These are phyloP conservation scores for Pestalotiopsis sp. DNA, from an alignment of 2,329 filamentous ascomycete species.

Conservation along the genomic window DNA sequence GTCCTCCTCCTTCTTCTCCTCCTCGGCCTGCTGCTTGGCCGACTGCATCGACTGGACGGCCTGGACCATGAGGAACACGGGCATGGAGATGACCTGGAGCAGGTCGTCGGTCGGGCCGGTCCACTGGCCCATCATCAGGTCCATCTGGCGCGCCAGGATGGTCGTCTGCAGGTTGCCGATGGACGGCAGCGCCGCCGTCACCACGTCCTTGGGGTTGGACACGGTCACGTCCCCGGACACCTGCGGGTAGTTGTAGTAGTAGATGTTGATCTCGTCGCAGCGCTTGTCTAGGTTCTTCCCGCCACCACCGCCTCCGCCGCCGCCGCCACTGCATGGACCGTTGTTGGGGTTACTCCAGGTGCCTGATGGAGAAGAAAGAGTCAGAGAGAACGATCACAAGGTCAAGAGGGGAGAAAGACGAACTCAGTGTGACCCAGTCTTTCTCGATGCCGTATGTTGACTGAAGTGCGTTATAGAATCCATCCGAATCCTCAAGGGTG, in stretches of 20 bases:
- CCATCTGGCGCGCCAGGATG: not conserved
- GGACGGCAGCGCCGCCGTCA: not conserved
- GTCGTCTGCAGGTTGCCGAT: not conserved
- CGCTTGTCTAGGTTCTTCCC: not conserved
- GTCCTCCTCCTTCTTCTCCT: too few relatives aligned
- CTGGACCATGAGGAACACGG: slow-evolving; percentile 1
- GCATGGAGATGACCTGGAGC: slow-evolving; percentile 7
- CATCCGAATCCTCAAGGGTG: not conserved
- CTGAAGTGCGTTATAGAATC: not conserved
- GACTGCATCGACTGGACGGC: not conserved
- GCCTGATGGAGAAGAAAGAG: too few relatives aligned
- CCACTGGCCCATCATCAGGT: slow-evolving; percentile 7
- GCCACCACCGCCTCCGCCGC: not conserved
- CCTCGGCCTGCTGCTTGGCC: too few relatives aligned
- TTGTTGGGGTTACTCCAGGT: too few relatives aligned
- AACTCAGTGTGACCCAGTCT: not conserved
- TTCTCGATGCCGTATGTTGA: not conserved
- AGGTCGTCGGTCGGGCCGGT: not conserved
- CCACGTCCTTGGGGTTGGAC: slow-evolving; percentile 7
- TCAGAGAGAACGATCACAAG: too few relatives aligned
- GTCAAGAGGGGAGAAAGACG: too few relatives aligned
- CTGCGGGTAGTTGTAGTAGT: not conserved
- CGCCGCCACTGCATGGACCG: not conserved
- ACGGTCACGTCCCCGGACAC: not conserved
- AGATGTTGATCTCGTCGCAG: not conserved